Percentiles rank a stretch among this genome's conserved stretches.
phyloP scores from a whole-genome alignment of 2,329 filamentous ascomycete genomes.

The Pseudopithomyces chartarum region DNA sequence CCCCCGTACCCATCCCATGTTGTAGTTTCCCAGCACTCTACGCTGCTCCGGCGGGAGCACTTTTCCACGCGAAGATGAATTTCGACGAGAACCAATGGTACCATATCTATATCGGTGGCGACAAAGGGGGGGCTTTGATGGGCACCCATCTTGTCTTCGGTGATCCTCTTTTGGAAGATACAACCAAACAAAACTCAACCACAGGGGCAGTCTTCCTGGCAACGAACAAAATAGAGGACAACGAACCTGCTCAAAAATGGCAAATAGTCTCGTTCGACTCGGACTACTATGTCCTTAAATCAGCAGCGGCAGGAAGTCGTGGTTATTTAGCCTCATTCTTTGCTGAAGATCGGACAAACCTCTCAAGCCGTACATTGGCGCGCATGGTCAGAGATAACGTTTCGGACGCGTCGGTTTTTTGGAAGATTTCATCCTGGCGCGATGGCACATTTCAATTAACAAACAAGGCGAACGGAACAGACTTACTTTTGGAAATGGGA shows the following conservation, averaged over 20 bases:
- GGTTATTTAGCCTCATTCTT: slow-evolving; percentile 19
- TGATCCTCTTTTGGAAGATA: slow-evolving; percentile 8
- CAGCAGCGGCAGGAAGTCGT: slow-evolving; percentile 17
- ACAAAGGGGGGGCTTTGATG: slow-evolving; percentile 3
- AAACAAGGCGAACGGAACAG: slow-evolving; percentile 23
- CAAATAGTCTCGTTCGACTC: slow-evolving; percentile 22
- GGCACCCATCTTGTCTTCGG: slow-evolving; percentile 8
- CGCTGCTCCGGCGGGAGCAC: background rate
- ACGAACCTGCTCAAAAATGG: slow-evolving; percentile 17
- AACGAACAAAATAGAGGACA: slow-evolving; percentile 2
- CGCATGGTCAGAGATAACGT: slow-evolving; percentile 23
- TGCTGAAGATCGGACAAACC: slow-evolving; percentile 11
- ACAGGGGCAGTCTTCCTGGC: slow-evolving; percentile 17
- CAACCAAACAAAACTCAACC: slow-evolving; percentile 7
- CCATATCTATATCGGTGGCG: slow-evolving; percentile 15
- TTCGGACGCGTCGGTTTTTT: slow-evolving; percentile 25
- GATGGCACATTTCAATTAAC: slow-evolving; percentile 26
- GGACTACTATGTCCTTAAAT: slow-evolving; percentile 24
- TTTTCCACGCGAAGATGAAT: slow-evolving; percentile 4
- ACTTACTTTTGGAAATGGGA: slow-evolving; percentile 19
- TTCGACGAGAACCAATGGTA: slow-evolving; percentile 22
- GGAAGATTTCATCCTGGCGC: slow-evolving; percentile 24
- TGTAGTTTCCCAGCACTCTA: background rate
- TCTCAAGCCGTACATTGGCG: slow-evolving; percentile 14
- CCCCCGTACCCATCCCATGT: background rate